Evolutionary conservation across 1,284 basidiomycete genomes (phyloP).

Genomic region (Omphalotus olearius): DNA sequence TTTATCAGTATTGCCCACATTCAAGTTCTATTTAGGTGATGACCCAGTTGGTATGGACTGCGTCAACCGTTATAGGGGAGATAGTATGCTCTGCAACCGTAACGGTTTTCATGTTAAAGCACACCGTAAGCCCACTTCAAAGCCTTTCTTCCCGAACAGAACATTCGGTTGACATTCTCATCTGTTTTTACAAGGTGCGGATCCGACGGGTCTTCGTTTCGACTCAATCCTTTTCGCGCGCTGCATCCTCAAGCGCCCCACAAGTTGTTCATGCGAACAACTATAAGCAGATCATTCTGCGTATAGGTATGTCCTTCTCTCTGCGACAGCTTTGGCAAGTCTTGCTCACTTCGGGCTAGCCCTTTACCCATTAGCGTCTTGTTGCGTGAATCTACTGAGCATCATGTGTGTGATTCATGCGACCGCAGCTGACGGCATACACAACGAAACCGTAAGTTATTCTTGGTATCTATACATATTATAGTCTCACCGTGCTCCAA

Average conservation of each 20-base stretch:
- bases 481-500: neutral
- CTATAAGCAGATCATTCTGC: slow-evolving; percentile 18
- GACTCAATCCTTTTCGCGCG: slow-evolving; percentile 4
- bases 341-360: neutral
- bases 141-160: neutral
- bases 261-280: slow-evolving; percentile 15
- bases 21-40: slow-evolving; percentile 13
- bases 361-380: slow-evolving; percentile 15
- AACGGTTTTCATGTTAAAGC: slow-evolving; percentile 5
- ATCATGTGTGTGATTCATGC: slow-evolving; percentile 11
- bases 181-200: slow-evolving; percentile 1
- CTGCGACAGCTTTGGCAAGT: neutral
- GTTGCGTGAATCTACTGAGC: slow-evolving; percentile 13
- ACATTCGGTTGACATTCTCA: neutral
- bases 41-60: slow-evolving; percentile 22
- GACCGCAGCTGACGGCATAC: slow-evolving; percentile 12
- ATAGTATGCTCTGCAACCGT: slow-evolving; percentile 5
- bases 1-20: neutral
- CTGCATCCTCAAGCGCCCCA: neutral
- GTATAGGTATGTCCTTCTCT: slow-evolving; percentile 15
- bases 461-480: no score
- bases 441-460: slow-evolving; percentile 11
- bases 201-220: slow-evolving; percentile 3
- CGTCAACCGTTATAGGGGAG: slow-evolving; percentile 14
- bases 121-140: slow-evolving; percentile 6